Evolutionary conservation across 345 rosid species (phyloP).

Genomic region (Toxicodendron radicans): DNA sequence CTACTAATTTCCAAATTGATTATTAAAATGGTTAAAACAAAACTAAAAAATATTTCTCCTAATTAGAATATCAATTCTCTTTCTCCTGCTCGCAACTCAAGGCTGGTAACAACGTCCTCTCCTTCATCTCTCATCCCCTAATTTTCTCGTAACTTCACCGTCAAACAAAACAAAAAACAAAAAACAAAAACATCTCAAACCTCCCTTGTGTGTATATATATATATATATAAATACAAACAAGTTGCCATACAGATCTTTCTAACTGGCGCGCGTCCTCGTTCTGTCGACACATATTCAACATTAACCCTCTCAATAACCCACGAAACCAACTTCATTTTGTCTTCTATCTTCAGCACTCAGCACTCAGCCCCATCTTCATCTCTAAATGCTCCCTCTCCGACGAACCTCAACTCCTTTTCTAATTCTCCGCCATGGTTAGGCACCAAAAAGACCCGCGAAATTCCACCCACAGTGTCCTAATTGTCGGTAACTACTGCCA

Average conservation of each 20-base stretch:
- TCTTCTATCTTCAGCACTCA: not conserved
- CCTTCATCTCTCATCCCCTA: not conserved
- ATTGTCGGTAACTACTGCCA: slow-evolving; percentile 93
- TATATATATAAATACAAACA: not conserved
- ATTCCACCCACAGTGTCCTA: slow-evolving; percentile 45
- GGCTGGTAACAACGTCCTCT: not conserved
- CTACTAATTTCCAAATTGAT: too few relatives aligned
- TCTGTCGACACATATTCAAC: slow-evolving; percentile 16
- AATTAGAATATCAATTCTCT: not conserved
- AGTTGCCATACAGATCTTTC: not conserved
- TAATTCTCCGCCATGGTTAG: slow-evolving; percentile 26
- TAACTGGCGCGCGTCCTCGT: slow-evolving; percentile 18
- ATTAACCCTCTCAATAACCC: not conserved
- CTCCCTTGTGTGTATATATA: too few relatives aligned
- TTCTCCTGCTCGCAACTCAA: slow-evolving; percentile 1
- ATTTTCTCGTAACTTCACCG: too few relatives aligned
- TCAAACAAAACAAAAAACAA: too few relatives aligned
- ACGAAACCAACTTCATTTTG: slow-evolving; percentile 5
- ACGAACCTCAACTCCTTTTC: not conserved
- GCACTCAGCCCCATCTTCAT: not conserved
- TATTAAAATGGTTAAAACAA: too few relatives aligned
- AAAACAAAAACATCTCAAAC: too few relatives aligned
- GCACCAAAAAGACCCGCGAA: not conserved
- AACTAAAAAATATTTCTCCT: too few relatives aligned
- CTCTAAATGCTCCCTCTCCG: not conserved